Evolutionary conservation across 495 filamentous ascomycete species (phyloP).

Genomic region (Hyaloscypha hepaticicola): DNA sequence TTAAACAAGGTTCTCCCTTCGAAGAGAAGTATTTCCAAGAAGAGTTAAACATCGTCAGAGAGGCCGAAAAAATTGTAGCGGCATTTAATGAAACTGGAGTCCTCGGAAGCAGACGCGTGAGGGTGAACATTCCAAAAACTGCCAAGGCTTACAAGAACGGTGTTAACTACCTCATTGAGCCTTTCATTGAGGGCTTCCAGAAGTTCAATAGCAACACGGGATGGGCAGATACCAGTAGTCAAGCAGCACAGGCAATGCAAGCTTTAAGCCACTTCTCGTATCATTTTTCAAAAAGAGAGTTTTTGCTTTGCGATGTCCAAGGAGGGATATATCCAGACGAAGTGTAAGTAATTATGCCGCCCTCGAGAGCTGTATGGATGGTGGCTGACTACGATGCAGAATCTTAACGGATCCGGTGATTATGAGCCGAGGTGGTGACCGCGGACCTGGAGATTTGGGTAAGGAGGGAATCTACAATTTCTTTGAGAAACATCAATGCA

Average conservation of each 20-base stretch:
- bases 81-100: slow-evolving; percentile 36
- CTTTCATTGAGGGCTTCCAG: slow-evolving; percentile 40
- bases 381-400: not conserved
- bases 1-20: slow-evolving; percentile 35
- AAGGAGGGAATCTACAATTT: not conserved
- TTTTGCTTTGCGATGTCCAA: slow-evolving; percentile 38
- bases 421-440: not conserved
- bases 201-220: slow-evolving; percentile 47
- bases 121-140: slow-evolving; percentile 34
- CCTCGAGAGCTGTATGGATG: not conserved
- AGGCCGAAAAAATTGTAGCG: slow-evolving; percentile 39
- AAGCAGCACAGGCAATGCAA: slow-evolving; percentile 36
- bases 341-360: not conserved
- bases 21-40: slow-evolving; percentile 35
- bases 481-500: not conserved
- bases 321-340: not conserved
- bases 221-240: slow-evolving; percentile 29
- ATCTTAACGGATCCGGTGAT: not conserved
- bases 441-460: not conserved
- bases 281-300: slow-evolving; percentile 36
- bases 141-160: slow-evolving; percentile 32
- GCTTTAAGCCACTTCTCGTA: slow-evolving; percentile 46
- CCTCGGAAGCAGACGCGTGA: slow-evolving; percentile 29
- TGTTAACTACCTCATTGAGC: slow-evolving; percentile 30
- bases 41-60: slow-evolving; percentile 37